Base-by-base conservation (phyloP, 495 filamentous ascomycete genomes). In the Parmelia sp. region DNA sequence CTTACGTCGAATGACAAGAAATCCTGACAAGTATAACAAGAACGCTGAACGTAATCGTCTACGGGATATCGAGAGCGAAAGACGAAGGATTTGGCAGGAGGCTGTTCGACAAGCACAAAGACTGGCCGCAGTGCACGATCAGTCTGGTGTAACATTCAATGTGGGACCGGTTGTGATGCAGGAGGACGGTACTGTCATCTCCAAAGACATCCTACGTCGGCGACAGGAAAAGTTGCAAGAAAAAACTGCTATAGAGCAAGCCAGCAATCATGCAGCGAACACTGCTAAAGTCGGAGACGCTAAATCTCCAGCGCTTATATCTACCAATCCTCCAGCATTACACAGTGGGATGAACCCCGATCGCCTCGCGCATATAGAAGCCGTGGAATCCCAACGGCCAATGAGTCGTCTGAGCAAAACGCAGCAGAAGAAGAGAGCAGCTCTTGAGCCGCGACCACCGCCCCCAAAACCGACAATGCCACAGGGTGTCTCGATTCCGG, bases 351-450 rank as follows among this genome's bases (percentile, higher is more conserved):
- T 70, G n/a, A 64, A 65, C 17, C 63, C 64, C 29, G 67, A 59
- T 44, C 60, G 51, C 17, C 60, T 65, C 19, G 25, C 62, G 27
- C 58, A 35, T n/a, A 58, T 65, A 19, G 42, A 67, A 29, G 31
- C 17, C 51, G 27, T 31, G 2, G 35, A 56, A 19, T 5, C 19
- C 53, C 61, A 58, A 51, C 29, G 65, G 33, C 53, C 64, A 29
- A n/a, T n/a, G 5, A 72, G 73, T 19, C 72, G 69, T 49, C 62
- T 75, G 10, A 78, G 76, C 60, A 79, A 78, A 62, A 79, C 74
- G 68, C 79, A 79, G 66, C 68, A 72, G n/a, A 75, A 74, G 63
- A 69, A 71, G 62, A 66, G 53, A 42, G 66, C 66, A 15, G 59
- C 55, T 39, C 66, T 69, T 11, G 61, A 66, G 45, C 68, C 68